A percentile compares a stretch with the other conserved stretches of the same genome.
These are phyloP conservation scores for Chlorella sp. DNA, from an alignment of 139 green algal genomes.

Conservation along the genomic window DNA sequence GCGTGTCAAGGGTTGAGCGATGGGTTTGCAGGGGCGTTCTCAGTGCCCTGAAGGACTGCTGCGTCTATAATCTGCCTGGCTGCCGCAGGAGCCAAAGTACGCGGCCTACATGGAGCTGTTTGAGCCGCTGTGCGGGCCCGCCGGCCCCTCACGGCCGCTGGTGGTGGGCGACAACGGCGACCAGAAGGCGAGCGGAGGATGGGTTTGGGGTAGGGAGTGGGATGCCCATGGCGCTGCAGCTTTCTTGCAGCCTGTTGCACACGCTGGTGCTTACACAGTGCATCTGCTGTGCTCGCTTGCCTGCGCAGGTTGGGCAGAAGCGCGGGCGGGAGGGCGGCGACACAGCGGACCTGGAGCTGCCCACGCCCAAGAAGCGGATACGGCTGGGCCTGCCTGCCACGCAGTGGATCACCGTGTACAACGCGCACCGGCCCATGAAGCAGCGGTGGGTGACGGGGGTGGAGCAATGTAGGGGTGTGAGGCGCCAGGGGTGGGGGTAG, in stretches of 20 bases:
- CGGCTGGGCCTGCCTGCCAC: conserved; percentile 94
- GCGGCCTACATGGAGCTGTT: conserved; percentile 90
- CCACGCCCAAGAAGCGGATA: conserved; percentile 93
- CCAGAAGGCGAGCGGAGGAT: background rate
- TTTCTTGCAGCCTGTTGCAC: background rate
- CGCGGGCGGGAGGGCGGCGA: conserved; percentile 66
- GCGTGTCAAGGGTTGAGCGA: too few relatives aligned
- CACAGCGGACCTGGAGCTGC: conserved; percentile 32
- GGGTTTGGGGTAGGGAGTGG: background rate
- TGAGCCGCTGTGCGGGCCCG: conserved; percentile 90
- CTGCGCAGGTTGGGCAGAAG: conserved; percentile 94
- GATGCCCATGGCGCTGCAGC: background rate
- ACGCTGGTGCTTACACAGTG: background rate
- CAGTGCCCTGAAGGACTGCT: too few relatives aligned
- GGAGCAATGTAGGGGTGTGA: background rate
- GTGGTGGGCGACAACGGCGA: conserved; percentile 73
- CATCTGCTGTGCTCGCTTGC: background rate
- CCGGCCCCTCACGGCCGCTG: conserved; percentile 78
- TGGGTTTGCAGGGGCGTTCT: too few relatives aligned
- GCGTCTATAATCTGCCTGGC: too few relatives aligned
- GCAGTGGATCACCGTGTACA: conserved; percentile 99
- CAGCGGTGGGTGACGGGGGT: conserved; percentile 72
- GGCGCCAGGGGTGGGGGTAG: too few relatives aligned
- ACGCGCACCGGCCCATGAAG: conserved; percentile 98
- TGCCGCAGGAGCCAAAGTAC: conserved; percentile 76